These are phyloP conservation scores for Syzygium oleosum DNA, from an alignment of 345 rosid genomes.

Conservation along the genomic window DNA sequence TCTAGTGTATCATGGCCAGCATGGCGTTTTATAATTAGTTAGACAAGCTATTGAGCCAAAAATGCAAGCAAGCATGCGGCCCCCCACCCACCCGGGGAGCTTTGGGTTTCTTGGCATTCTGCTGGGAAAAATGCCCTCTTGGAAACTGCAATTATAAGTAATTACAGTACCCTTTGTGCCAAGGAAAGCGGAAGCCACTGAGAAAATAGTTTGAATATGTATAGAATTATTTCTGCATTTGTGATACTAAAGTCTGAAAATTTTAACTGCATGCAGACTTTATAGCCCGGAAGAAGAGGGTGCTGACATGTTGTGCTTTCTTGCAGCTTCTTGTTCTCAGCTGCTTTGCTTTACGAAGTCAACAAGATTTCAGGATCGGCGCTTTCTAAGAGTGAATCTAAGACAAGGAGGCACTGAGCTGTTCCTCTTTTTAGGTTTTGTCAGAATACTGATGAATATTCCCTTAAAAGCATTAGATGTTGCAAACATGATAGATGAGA, in stretches of 20 bases:
- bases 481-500: background rate
- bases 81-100: background rate
- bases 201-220: background rate
- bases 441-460: background rate
- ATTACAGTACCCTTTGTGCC: background rate
- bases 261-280: background rate
- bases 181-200: background rate
- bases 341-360: constrained; percentile 57
- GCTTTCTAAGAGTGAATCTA: constrained; percentile 42
- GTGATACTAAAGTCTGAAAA: background rate
- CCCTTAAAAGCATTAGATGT: background rate
- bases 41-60: background rate
- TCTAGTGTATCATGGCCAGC: background rate
- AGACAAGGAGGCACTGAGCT: constrained; percentile 46
- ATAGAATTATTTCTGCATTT: background rate
- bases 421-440: background rate
- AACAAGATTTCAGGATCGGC: constrained; percentile 59
- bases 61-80: background rate
- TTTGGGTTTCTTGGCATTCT: background rate
- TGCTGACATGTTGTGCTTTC: background rate
- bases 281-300: background rate
- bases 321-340: constrained; percentile 84
- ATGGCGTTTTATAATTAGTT: background rate
- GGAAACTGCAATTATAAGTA: background rate
- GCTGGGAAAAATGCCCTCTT: background rate